phyloP scores from a whole-genome alignment of 768 basidiomycete genomes.

The Mycena rebaudengoi region DNA sequence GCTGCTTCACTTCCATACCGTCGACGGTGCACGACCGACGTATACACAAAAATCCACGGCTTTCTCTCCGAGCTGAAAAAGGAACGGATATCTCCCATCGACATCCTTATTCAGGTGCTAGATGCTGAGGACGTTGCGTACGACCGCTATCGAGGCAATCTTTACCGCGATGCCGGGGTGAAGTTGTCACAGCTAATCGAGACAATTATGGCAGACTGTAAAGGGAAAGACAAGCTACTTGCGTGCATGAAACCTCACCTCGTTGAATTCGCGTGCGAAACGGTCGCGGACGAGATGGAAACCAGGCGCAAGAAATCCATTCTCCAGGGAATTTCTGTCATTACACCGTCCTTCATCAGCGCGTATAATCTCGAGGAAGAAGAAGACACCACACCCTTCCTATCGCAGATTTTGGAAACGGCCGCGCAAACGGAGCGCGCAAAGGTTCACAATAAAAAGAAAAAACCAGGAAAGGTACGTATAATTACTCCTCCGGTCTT shows the following conservation, averaged over 20 bases:
- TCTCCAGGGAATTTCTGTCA: background rate
- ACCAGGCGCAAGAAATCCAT: background rate
- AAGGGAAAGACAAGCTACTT: background rate
- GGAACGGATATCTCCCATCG: background rate
- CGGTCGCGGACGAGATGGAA: background rate
- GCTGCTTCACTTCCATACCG: background rate
- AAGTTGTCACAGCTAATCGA: background rate
- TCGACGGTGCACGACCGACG: background rate
- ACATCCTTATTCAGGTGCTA: background rate
- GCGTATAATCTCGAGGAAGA: background rate
- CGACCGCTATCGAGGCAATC: background rate
- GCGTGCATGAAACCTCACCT: background rate
- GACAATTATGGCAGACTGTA: background rate
- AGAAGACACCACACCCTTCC: background rate
- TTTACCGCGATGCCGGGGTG: background rate
- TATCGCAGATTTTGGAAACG: background rate
- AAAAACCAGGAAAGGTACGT: background rate
- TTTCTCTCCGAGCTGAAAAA: background rate
- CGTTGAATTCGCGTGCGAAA: background rate
- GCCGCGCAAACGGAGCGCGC: background rate
- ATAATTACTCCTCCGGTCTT: too few species aligned
- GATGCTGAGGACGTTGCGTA: background rate
- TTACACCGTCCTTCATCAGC: conserved; percentile 1
- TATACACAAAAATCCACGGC: background rate
- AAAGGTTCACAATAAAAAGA: background rate